Evolutionary conservation across 805 yeast species (phyloP).

Genomic region (Blastobotrys parvus): DNA sequence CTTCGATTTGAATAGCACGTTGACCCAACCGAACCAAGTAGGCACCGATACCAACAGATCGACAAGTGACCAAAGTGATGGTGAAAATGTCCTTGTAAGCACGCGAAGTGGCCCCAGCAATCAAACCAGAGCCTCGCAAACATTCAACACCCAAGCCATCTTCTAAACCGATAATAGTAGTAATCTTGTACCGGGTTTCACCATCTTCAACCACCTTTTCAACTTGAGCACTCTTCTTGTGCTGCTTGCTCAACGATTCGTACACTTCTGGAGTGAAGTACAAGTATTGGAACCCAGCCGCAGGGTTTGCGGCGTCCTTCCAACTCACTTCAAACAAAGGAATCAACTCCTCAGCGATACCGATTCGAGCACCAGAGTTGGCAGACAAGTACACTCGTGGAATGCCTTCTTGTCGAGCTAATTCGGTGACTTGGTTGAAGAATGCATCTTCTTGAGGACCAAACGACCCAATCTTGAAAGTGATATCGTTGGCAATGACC

Average conservation of each 20-base stretch:
- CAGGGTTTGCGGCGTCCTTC: conserved; percentile 68
- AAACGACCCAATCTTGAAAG: conserved; percentile 96
- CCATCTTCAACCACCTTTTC: conserved; percentile 81
- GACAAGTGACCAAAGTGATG: conserved; percentile 95
- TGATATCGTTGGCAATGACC: conserved; percentile 93
- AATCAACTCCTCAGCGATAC: conserved; percentile 92
- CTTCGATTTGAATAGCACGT: conserved; percentile 97
- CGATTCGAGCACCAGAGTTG: conserved; percentile 98
- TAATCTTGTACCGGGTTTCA: conserved; percentile 71
- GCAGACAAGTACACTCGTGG: conserved; percentile 96
- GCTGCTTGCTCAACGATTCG: conserved; percentile 39
- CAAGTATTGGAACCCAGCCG: conserved; percentile 84
- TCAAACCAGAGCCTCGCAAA: conserved; percentile 94
- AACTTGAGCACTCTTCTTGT: conserved; percentile 49
- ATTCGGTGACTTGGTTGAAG: conserved; percentile 87
- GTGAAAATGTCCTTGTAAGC: conserved; percentile 98
- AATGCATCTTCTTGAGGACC: conserved; percentile 94
- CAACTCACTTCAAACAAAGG: conserved; percentile 88
- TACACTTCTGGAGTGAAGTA: conserved; percentile 64
- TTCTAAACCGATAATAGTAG: conserved; percentile 82
- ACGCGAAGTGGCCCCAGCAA: conserved; percentile 97
- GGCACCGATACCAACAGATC: conserved; percentile 99
- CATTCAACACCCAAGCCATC: conserved; percentile 99
- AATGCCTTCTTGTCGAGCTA: conserved; percentile 82
- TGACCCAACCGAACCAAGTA: conserved; percentile 96